phyloP scores from a whole-genome alignment of 2,329 filamentous ascomycete species.

The Chrysoporthe puriensis region DNA sequence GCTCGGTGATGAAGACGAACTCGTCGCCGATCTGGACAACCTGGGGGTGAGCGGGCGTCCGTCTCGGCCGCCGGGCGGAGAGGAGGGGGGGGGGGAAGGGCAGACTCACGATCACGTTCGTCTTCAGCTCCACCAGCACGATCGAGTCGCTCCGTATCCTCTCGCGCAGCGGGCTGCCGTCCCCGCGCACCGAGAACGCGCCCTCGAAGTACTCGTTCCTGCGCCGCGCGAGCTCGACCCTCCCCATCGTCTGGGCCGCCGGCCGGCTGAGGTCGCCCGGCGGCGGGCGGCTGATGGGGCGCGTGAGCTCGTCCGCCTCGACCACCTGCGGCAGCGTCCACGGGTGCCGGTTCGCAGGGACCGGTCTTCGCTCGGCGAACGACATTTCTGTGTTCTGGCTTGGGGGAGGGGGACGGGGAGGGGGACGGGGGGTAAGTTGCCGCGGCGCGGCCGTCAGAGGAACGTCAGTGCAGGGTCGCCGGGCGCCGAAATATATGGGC shows the following conservation, averaged over 20 bases:
- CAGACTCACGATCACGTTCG: slow-evolving; percentile 63
- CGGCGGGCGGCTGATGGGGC: slow-evolving; percentile 44
- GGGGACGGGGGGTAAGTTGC: neutral
- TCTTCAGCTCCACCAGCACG: slow-evolving; percentile 66
- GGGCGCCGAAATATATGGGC: neutral
- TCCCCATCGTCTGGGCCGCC: slow-evolving; percentile 37
- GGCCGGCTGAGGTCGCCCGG: slow-evolving; percentile 43
- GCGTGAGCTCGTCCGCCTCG: slow-evolving; percentile 43
- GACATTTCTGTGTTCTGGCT: slow-evolving; percentile 27
- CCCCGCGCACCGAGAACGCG: slow-evolving; percentile 41
- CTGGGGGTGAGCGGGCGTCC: slow-evolving; percentile 14
- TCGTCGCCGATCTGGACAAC: slow-evolving; percentile 71
- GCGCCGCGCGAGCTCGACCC: slow-evolving; percentile 40
- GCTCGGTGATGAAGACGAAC: slow-evolving; percentile 72
- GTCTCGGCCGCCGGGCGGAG: neutral
- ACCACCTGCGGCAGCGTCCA: slow-evolving; percentile 38
- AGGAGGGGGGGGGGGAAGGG: no score
- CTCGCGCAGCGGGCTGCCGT: slow-evolving; percentile 44
- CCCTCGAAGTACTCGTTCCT: slow-evolving; percentile 52
- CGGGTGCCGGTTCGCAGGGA: slow-evolving; percentile 30
- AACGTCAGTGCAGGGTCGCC: neutral
- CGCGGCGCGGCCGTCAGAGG: neutral
- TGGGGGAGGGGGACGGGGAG: no score
- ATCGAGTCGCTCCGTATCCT: slow-evolving; percentile 58
- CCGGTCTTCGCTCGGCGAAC: slow-evolving; percentile 40